Evolutionary conservation across 441 rosid species (phyloP).

Genomic region (Erodium trifolium): DNA sequence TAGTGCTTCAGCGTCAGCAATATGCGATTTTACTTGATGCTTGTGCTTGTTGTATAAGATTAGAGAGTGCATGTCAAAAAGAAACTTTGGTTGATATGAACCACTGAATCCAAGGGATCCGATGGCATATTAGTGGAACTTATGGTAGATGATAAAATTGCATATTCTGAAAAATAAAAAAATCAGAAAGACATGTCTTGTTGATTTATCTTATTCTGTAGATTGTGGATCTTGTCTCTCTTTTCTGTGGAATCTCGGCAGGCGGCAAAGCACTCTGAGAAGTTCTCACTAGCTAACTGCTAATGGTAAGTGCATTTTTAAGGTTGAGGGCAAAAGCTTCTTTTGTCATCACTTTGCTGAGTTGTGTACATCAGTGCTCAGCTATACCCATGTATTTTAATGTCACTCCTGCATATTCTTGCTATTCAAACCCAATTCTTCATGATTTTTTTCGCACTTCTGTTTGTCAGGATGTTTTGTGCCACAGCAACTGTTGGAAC

Average conservation of each 20-base stretch:
- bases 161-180: not conserved
- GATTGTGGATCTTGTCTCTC: slow-evolving; percentile 2
- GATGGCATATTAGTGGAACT: not conserved
- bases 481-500: not conserved
- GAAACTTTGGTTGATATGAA: not conserved
- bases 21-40: not conserved
- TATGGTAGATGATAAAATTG: not conserved
- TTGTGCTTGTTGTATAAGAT: not conserved
- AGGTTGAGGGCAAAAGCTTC: not conserved
- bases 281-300: slow-evolving; percentile 3
- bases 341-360: not conserved
- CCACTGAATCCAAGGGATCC: not conserved
- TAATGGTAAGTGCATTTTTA: not conserved
- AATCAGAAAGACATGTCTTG: not conserved
- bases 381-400: not conserved
- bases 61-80: not conserved
- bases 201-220: not conserved
- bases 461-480: not conserved
- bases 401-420: not conserved
- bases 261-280: not conserved
- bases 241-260: not conserved
- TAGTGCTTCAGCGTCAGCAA: not conserved
- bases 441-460: not conserved
- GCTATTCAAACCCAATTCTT: not conserved
- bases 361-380: not conserved